These are phyloP conservation scores for Auxenochlorella protothecoides DNA, from an alignment of 139 green algal species.

Conservation along the genomic window DNA sequence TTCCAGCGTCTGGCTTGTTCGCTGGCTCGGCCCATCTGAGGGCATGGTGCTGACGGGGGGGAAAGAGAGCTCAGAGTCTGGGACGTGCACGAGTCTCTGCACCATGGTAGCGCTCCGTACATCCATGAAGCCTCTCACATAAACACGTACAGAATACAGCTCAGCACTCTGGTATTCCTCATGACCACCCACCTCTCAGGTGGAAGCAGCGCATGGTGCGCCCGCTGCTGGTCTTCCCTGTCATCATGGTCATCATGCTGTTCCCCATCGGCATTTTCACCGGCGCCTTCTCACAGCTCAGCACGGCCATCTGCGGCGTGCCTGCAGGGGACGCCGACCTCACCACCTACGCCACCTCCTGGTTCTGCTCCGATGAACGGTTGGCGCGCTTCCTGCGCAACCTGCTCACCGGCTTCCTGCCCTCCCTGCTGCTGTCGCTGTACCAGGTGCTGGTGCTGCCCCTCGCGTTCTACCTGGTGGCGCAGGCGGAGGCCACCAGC, in stretches of 20 bases:
- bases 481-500: conserved; percentile 37
- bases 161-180: too few species aligned
- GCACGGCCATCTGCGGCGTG: conserved; percentile 24
- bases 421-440: conserved; percentile 60
- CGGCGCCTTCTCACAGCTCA: background rate
- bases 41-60: too few species aligned
- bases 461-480: background rate
- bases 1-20: too few species aligned
- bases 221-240: conserved; percentile 8
- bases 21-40: too few species aligned
- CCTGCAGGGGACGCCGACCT: background rate
- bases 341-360: conserved; percentile 8
- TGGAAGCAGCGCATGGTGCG: background rate
- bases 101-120: too few species aligned
- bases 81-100: too few species aligned
- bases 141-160: too few species aligned
- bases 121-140: too few species aligned
- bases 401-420: conserved; percentile 60
- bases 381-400: background rate
- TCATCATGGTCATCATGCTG: conserved; percentile 37
- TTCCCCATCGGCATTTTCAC: conserved; percentile 16
- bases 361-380: conserved; percentile 40
- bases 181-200: too few species aligned
- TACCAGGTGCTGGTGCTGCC: conserved; percentile 41
- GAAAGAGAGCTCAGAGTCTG: too few species aligned